Percentiles rank a stretch among this genome's conserved stretches.
phyloP scores from a whole-genome alignment of 345 rosid genomes.

The Sisymbrium altissimum region DNA sequence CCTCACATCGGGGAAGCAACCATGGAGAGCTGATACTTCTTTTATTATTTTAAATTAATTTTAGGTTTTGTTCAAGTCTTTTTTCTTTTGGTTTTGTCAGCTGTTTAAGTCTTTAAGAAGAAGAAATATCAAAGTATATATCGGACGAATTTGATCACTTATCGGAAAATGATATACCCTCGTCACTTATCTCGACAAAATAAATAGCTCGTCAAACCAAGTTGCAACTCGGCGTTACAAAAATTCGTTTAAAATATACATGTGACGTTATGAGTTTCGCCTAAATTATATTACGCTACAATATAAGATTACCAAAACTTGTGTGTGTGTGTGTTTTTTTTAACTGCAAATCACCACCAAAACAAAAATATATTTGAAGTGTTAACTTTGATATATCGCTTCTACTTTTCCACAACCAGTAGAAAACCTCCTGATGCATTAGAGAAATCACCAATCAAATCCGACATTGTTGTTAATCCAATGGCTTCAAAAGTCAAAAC shows the following conservation, averaged over 20 bases:
- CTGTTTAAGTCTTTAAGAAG: background rate
- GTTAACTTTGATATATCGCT: background rate
- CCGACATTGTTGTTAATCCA: background rate
- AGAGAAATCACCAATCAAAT: background rate
- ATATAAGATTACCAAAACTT: background rate
- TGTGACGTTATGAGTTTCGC: background rate
- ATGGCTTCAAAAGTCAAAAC: constrained; percentile 13
- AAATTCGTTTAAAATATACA: background rate
- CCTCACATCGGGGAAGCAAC: constrained; percentile 28
- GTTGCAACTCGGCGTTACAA: background rate
- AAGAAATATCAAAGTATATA: background rate
- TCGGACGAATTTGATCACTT: background rate
- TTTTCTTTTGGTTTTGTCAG: background rate
- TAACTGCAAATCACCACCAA: background rate
- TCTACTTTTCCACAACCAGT: background rate
- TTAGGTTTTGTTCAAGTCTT: background rate
- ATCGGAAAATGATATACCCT: background rate
- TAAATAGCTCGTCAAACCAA: background rate
- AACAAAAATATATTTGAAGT: background rate
- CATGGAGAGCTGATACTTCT: constrained; percentile 7
- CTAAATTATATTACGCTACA: too few species aligned
- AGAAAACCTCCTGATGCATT: background rate
- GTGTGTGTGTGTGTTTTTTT: background rate
- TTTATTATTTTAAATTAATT: background rate
- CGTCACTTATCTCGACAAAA: too few species aligned